A percentile compares a stretch with the other conserved stretches of the same genome.
phyloP scores from a whole-genome alignment of 164 flowering plant species.

The Annona squamosa region DNA sequence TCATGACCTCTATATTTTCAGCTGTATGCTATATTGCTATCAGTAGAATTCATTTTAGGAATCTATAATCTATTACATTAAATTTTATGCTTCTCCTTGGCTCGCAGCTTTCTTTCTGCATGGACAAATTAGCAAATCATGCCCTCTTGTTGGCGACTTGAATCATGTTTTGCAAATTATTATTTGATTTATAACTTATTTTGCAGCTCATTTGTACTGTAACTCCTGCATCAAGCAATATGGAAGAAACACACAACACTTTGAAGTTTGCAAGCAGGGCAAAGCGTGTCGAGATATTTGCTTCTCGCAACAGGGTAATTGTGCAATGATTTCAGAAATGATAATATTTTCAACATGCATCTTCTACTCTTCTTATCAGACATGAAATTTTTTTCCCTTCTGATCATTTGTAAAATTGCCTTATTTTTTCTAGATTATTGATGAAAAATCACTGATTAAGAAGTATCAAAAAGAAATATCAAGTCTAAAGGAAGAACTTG shows the following conservation, averaged over 20 bases:
- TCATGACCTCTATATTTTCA: neutral
- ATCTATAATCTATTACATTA: neutral
- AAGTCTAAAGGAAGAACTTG: constrained; percentile 75
- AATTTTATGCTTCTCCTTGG: neutral
- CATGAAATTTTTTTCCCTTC: neutral
- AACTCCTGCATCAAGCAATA: constrained; percentile 94
- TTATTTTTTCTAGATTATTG: constrained; percentile 63
- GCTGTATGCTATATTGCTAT: neutral
- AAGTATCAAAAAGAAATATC: constrained; percentile 96
- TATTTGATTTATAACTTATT: constrained; percentile 4
- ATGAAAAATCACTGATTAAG: constrained; percentile 96
- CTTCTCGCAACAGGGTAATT: constrained; percentile 86
- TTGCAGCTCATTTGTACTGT: constrained; percentile 95
- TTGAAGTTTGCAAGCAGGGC: constrained; percentile 97
- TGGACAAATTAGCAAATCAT: neutral
- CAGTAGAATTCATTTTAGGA: neutral
- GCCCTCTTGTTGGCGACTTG: neutral
- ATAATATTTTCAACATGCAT: neutral
- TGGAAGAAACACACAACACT: constrained; percentile 99
- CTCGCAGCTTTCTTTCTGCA: neutral
- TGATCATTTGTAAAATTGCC: neutral
- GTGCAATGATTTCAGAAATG: neutral
- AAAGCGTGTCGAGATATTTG: constrained; percentile 88
- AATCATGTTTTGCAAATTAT: neutral
- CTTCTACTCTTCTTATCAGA: neutral